Conservation (phyloP, 2,329 filamentous ascomycete species). For the Arthrobotrys pseudoclavata region DNA sequence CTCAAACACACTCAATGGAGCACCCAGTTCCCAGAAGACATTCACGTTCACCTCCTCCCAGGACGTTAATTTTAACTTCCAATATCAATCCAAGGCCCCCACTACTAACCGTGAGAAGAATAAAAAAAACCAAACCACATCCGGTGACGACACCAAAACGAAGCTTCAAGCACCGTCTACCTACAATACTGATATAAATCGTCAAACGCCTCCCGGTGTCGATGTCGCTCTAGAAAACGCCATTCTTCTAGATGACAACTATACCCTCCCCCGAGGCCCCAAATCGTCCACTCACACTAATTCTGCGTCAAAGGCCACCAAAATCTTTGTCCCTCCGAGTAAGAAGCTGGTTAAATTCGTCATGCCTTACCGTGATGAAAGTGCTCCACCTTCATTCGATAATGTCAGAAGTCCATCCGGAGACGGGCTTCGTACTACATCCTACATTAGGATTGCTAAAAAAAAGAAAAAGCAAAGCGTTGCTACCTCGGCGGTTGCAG, state of each 20-base stretch:
- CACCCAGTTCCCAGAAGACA: background rate
- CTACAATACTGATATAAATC: background rate
- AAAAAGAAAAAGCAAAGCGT: background rate
- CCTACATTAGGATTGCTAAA: background rate
- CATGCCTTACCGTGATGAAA: slow-evolving; percentile 30
- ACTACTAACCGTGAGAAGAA: background rate
- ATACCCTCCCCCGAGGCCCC: background rate
- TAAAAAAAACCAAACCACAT: background rate
- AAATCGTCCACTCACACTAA: background rate
- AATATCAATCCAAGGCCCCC: background rate
- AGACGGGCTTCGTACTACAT: background rate
- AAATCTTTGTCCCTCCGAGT: background rate
- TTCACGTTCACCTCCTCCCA: background rate
- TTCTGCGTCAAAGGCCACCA: background rate
- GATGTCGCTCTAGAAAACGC: background rate
- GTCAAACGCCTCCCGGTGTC: background rate
- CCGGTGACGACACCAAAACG: background rate
- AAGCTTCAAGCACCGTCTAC: background rate
- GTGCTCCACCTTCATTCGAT: slow-evolving; percentile 34
- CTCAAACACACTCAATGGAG: background rate
- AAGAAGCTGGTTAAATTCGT: slow-evolving; percentile 29
- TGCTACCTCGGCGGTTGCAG: background rate
- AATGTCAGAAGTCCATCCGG: background rate
- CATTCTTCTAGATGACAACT: slow-evolving; percentile 7
- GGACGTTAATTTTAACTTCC: background rate